A percentile compares a stretch with the other conserved stretches of the same genome.
Conservation (phyloP, 148 eudicot species). For the Vaccinium corymbosum region DNA sequence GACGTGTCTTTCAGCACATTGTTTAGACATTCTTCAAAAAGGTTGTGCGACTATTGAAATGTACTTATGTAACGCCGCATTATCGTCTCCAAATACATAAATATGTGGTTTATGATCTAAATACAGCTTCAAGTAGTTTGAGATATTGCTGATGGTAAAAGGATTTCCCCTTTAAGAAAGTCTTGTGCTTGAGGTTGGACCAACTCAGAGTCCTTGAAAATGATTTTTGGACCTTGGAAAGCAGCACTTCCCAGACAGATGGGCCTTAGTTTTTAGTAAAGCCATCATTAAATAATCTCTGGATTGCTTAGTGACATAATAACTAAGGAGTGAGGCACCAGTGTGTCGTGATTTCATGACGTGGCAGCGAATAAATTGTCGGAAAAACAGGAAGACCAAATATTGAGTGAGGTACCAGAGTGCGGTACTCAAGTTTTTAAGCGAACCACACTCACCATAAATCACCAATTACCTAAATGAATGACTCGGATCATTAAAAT, state of each 20-base stretch:
- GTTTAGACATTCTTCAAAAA: not conserved
- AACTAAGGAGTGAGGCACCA: not conserved
- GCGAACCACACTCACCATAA: not conserved
- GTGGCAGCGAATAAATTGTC: not conserved
- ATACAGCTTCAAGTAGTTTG: not conserved
- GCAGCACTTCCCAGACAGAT: constrained; percentile 7
- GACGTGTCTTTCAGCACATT: not conserved
- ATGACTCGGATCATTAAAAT: not conserved
- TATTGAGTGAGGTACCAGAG: not conserved
- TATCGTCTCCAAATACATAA: not conserved
- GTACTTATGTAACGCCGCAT: not conserved
- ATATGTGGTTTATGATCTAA: not conserved
- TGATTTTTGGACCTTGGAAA: not conserved
- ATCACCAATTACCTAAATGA: not conserved
- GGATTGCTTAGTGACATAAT: not conserved
- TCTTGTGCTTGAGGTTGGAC: not conserved
- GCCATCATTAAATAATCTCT: constrained; percentile 4
- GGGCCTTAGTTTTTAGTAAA: constrained; percentile 7
- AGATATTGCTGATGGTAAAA: not conserved
- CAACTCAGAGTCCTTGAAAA: not conserved
- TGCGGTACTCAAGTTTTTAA: not conserved
- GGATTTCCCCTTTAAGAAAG: not conserved
- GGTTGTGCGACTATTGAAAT: not conserved
- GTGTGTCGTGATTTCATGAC: not conserved
- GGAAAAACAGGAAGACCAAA: not conserved